Base-by-base conservation (phyloP, 805 yeast genomes). In the Teunomyces barrocoloradensis region DNA sequence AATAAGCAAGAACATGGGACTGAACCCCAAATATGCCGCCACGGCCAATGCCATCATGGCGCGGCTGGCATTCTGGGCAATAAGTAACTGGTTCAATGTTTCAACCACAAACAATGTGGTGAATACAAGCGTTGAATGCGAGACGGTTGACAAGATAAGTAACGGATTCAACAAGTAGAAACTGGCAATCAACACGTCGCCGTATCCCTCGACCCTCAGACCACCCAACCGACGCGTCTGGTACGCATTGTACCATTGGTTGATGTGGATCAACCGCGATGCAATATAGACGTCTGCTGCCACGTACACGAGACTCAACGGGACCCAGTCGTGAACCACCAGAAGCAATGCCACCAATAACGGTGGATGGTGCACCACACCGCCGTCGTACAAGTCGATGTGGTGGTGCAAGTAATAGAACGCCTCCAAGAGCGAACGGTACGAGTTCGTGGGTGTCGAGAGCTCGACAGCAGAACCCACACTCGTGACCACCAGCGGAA, bases 341-440 rank as follows among this genome's bases (percentile, higher is more conserved):
- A 75, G 69, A 59, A 85, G 73, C 1, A 81, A 49, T 2, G 74
- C 67, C 30, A 89, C 75, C 18, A 92, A 58, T 15, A 90, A 60
- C 3, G 97, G 96, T 3, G 96, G 82, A 56, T 89, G 96, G 64
- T 89, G 92, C 30, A 85, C 85, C 13, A 90, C 82, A 20, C 95
- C 95, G 7, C 97, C 97, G 51, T 81, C 81, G 58, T 89, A 92
- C 6, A 89, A 81, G 41, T 82, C 75, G 43, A 86, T 71, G 17
- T 74, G 75, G 55, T 82, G 77, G 3, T 72, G 62, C 46, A 80
- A 66, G 38, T 53, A 54, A 52, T 49, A 57, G 49, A 55, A 56
- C 4, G 73, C 70, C 46, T 68, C 75, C 48, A 58, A 62, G 38
- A 72, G 65, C 35, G 75, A 69, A 46, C 81, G 75, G 65, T 76